phyloP scores from a whole-genome alignment of 129 eudicot species.

The Flaveria trinervia region DNA sequence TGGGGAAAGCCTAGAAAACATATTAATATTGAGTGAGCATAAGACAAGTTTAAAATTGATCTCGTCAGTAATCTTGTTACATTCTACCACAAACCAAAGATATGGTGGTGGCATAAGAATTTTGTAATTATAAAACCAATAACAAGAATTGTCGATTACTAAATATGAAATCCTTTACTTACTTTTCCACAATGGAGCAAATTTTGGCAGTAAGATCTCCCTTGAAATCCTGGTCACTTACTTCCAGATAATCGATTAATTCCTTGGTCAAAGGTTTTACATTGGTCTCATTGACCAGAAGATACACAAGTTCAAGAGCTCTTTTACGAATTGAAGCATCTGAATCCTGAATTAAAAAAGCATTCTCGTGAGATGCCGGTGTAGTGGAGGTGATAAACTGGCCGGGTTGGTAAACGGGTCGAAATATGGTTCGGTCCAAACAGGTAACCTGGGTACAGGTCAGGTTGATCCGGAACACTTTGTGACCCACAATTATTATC shows the following conservation, averaged over 20 bases:
- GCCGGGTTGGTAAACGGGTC: not conserved
- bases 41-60: not conserved
- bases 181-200: conserved; percentile 97
- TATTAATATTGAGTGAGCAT: conserved; percentile 8
- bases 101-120: not conserved
- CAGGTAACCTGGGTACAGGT: conserved; percentile 9
- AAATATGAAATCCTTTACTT: conserved; percentile 37
- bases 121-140: conserved; percentile 8
- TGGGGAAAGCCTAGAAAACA: conserved; percentile 77
- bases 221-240: conserved; percentile 92
- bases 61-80: not conserved
- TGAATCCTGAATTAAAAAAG: conserved; percentile 65
- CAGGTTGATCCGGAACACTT: not conserved
- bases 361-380: conserved; percentile 22
- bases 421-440: not conserved
- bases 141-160: not conserved
- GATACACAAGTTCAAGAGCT: conserved; percentile 96
- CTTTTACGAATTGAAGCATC: conserved; percentile 98
- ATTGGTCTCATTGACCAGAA: conserved; percentile 86
- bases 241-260: conserved; percentile 82
- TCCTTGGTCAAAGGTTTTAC: conserved; percentile 89
- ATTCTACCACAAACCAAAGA: not conserved
- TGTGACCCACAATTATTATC: not conserved
- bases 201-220: conserved; percentile 94
- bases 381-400: not conserved